Evolutionary conservation across 179 eudicot species (phyloP).

Genomic region (Carnegiea gigantea): DNA sequence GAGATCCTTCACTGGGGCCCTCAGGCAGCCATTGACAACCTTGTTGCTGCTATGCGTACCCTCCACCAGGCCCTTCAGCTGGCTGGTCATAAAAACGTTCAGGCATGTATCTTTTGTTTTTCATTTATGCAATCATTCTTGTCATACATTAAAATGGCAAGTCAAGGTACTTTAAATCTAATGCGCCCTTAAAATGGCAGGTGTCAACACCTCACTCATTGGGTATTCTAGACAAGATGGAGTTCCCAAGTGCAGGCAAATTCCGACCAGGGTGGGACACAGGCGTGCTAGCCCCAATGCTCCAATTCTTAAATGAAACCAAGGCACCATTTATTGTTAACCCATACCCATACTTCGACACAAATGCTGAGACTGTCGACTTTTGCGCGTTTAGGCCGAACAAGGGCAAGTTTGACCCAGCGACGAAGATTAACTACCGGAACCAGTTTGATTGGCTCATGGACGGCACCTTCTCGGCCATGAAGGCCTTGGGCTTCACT

Average conservation of each 20-base stretch:
- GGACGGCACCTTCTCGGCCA: slow-evolving; percentile 60
- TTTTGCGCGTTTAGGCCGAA: slow-evolving; percentile 48
- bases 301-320: slow-evolving; percentile 62
- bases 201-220: slow-evolving; percentile 73
- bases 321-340: slow-evolving; percentile 73
- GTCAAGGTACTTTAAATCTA: no score
- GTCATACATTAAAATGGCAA: no score
- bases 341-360: slow-evolving; percentile 82
- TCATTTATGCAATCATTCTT: no score
- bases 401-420: slow-evolving; percentile 41
- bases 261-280: slow-evolving; percentile 78
- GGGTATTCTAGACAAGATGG: slow-evolving; percentile 51
- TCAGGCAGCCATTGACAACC: slow-evolving; percentile 46
- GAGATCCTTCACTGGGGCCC: slow-evolving; percentile 84
- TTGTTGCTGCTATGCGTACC: slow-evolving; percentile 70
- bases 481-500: slow-evolving; percentile 51
- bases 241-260: slow-evolving; percentile 63
- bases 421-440: slow-evolving; percentile 42
- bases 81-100: slow-evolving; percentile 39
- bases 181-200: neutral
- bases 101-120: neutral
- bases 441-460: slow-evolving; percentile 64
- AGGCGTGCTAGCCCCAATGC: slow-evolving; percentile 65
- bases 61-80: slow-evolving; percentile 45
- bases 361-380: slow-evolving; percentile 32